Evolutionary conservation across 2,329 filamentous ascomycete species (phyloP).

Genomic region (Paraphoma chrysanthemicola): DNA sequence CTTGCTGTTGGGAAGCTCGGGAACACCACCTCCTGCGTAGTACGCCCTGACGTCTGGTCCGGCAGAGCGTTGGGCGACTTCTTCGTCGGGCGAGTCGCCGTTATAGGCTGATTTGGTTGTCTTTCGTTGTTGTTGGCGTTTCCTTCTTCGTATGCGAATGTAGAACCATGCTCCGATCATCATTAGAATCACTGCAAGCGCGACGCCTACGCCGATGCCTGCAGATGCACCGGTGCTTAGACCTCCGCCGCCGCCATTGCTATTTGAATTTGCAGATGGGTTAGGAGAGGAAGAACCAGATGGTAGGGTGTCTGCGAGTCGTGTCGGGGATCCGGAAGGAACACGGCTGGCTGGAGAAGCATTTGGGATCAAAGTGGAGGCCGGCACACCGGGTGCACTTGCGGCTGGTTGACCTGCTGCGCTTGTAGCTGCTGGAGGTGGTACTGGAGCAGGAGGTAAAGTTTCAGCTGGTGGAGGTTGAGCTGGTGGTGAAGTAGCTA

Average conservation of each 20-base stretch:
- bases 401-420: neutral
- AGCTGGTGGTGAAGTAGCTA: slow-evolving; percentile 3
- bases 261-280: neutral
- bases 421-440: slow-evolving; percentile 1
- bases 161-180: slow-evolving; percentile 17
- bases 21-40: neutral
- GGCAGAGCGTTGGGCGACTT: slow-evolving; percentile 3
- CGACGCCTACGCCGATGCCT: slow-evolving; percentile 26
- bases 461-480: slow-evolving; percentile 3
- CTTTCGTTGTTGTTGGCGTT: slow-evolving; percentile 5
- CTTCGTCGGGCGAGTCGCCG: slow-evolving; percentile 18
- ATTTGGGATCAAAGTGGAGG: neutral
- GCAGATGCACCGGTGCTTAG: slow-evolving; percentile 17
- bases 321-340: slow-evolving; percentile 4
- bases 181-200: slow-evolving; percentile 14
- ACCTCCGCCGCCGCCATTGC: neutral
- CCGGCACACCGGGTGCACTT: neutral
- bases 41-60: slow-evolving; percentile 11
- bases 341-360: neutral
- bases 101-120: neutral
- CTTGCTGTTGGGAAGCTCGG: neutral
- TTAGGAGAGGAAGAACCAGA: neutral
- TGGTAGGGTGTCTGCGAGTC: slow-evolving; percentile 5
- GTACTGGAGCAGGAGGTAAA: neutral
- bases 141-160: slow-evolving; percentile 12